Conservation (phyloP, 257 asterid species). For the Fraxinus quadrangulata region DNA sequence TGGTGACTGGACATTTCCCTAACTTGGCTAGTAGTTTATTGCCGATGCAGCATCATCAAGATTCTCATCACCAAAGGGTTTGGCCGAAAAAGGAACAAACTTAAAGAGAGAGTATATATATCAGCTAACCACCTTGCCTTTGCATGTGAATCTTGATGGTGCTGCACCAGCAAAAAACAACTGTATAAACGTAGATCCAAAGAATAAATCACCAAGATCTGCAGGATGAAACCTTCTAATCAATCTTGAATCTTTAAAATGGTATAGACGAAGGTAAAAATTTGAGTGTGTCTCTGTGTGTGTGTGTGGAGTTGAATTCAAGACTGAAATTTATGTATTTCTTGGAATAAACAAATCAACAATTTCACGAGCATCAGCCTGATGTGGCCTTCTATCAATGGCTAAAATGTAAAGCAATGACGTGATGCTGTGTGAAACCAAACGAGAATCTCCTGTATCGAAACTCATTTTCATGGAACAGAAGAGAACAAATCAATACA, state of each 20-base stretch:
- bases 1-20: neutral
- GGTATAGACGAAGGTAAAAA: neutral
- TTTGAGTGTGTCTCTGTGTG: neutral
- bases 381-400: neutral
- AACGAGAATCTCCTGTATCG: slow-evolving; percentile 21
- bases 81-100: neutral
- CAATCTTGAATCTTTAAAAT: neutral
- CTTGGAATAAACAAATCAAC: neutral
- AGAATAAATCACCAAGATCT: neutral
- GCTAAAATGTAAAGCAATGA: neutral
- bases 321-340: neutral
- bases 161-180: slow-evolving; percentile 50
- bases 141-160: slow-evolving; percentile 60
- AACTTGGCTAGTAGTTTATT: slow-evolving; percentile 36
- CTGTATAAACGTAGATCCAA: slow-evolving; percentile 23
- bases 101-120: neutral
- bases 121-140: slow-evolving; percentile 20
- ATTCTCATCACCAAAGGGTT: slow-evolving; percentile 39
- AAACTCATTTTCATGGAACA: slow-evolving; percentile 16
- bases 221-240: neutral
- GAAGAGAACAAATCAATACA: slow-evolving; percentile 19
- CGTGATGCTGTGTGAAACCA: neutral
- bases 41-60: slow-evolving; percentile 70
- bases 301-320: neutral
- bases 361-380: neutral